Percentiles rank a stretch among this genome's conserved stretches.
Evolutionary conservation across 2,329 filamentous ascomycete species (phyloP).

Genomic region (Lasiodiplodia hormozganensis): DNA sequence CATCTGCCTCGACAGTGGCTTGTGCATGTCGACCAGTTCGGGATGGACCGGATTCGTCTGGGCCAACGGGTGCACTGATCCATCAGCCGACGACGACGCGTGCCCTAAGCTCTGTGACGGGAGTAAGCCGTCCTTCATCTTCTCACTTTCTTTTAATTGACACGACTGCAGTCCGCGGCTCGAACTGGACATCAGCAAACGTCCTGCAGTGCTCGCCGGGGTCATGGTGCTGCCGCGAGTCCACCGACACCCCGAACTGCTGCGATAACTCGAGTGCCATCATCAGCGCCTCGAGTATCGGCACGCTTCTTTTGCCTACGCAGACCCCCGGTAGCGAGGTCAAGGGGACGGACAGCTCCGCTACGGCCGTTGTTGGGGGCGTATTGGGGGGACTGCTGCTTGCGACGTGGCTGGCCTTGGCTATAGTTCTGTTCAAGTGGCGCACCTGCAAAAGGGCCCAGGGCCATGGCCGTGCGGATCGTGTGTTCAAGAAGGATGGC

Average conservation of each 20-base stretch:
- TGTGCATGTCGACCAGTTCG: conserved; percentile 1
- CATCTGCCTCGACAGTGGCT: neutral
- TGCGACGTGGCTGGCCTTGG: neutral
- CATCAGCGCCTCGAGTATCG: neutral
- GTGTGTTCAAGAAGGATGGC: too few species aligned
- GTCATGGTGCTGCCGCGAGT: conserved; percentile 1
- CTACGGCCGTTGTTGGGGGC: neutral
- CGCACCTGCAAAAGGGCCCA: neutral
- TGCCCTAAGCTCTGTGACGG: neutral
- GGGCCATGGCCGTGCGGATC: too few species aligned
- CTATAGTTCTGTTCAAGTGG: neutral
- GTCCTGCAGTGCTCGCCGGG: neutral
- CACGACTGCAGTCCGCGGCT: neutral
- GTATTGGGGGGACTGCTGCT: neutral
- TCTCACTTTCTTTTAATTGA: neutral
- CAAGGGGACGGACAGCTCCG: too few species aligned
- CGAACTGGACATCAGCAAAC: neutral
- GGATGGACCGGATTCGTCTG: neutral
- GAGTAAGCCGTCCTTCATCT: neutral
- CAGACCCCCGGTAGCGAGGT: neutral
- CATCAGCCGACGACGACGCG: neutral
- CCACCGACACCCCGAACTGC: neutral
- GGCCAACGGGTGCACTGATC: neutral
- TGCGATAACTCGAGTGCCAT: neutral
- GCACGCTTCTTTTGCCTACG: neutral